Conservation (phyloP, 306 rosid species). For the Trifolium dubium region DNA sequence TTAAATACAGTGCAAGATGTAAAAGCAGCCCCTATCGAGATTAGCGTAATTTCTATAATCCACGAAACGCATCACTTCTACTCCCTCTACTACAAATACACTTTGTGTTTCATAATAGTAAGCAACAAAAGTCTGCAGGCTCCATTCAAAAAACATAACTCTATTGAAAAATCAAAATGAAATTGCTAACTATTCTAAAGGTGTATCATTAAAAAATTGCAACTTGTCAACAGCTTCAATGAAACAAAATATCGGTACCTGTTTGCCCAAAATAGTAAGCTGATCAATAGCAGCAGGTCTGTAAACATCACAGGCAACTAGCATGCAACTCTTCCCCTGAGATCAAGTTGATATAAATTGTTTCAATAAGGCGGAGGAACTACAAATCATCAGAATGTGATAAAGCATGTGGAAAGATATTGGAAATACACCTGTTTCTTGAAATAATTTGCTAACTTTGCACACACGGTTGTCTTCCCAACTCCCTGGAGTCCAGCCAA, state of each 20-base stretch:
- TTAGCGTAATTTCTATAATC: conserved; percentile 1
- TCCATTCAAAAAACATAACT: not conserved
- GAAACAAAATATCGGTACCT: conserved; percentile 58
- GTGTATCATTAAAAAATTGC: conserved; percentile 21
- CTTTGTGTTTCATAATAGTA: conserved; percentile 22
- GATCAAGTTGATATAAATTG: conserved; percentile 30
- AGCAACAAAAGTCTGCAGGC: conserved; percentile 17
- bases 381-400: conserved; percentile 11
- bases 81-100: conserved; percentile 20
- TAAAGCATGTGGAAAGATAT: conserved; percentile 28
- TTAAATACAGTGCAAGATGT: conserved; percentile 23
- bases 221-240: conserved; percentile 29
- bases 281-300: conserved; percentile 99
- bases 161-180: conserved; percentile 27
- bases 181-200: conserved; percentile 15
- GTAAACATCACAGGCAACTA: conserved; percentile 95
- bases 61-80: conserved; percentile 1
- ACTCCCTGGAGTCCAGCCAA: conserved; percentile 99
- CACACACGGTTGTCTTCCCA: conserved; percentile 98
- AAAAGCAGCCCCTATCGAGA: conserved; percentile 28
- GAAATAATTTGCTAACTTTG: conserved; percentile 87
- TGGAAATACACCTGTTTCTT: conserved; percentile 75
- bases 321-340: conserved; percentile 97
- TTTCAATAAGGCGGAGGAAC: conserved; percentile 36
- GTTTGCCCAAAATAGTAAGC: conserved; percentile 87